Conservation (phyloP, 1,284 basidiomycete species). For the Ganoderma lucidum region DNA sequence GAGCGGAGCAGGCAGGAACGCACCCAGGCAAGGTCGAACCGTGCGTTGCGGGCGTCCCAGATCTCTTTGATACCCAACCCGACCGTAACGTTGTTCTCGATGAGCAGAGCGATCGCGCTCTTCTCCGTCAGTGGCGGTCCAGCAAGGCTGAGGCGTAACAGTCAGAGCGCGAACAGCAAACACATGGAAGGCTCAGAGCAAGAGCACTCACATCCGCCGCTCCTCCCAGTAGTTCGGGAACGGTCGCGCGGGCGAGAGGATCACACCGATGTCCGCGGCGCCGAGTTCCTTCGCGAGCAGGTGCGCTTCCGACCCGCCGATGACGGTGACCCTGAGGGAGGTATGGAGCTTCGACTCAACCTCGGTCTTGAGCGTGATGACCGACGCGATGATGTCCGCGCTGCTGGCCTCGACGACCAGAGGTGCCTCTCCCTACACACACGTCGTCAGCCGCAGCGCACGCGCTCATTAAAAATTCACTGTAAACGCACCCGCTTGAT, state of each 20-base stretch:
- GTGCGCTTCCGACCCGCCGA: slow-evolving; percentile 80
- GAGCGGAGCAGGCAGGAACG: slow-evolving; percentile 20
- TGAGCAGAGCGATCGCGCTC: slow-evolving; percentile 61
- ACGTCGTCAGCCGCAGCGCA: neutral
- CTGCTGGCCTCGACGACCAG: slow-evolving; percentile 72
- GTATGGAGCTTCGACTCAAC: slow-evolving; percentile 57
- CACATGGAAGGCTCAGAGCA: no score
- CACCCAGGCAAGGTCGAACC: slow-evolving; percentile 80
- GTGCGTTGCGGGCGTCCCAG: slow-evolving; percentile 71
- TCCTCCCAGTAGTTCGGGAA: slow-evolving; percentile 77
- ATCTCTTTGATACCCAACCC: slow-evolving; percentile 68
- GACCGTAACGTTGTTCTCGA: slow-evolving; percentile 71
- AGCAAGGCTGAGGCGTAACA: slow-evolving; percentile 54
- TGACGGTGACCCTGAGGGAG: slow-evolving; percentile 66
- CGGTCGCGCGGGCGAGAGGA: slow-evolving; percentile 66
- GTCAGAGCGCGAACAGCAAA: slow-evolving; percentile 20
- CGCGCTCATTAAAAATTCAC: neutral
- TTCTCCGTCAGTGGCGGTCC: slow-evolving; percentile 73
- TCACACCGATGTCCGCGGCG: slow-evolving; percentile 72
- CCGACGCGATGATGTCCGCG: slow-evolving; percentile 77
- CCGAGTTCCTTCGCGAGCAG: slow-evolving; percentile 78
- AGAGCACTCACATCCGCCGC: slow-evolving; percentile 59
- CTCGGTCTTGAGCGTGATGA: slow-evolving; percentile 76
- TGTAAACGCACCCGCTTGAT: slow-evolving; percentile 56
- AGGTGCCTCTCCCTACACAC: slow-evolving; percentile 56